Base-by-base conservation (phyloP, 495 filamentous ascomycete genomes). In the Entonaema liquescens region DNA sequence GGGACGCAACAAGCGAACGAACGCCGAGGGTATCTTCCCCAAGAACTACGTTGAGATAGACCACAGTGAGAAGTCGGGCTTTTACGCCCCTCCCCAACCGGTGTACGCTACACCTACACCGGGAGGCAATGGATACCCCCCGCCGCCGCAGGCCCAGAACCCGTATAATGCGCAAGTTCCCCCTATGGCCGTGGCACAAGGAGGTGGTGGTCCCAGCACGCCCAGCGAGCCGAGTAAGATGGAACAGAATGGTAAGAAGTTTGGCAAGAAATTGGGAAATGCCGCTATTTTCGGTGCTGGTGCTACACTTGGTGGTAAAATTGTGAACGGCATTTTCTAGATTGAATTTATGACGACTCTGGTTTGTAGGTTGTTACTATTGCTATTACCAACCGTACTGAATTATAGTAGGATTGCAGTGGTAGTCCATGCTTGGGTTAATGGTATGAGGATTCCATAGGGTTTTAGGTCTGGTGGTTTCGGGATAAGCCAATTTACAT, bases 241-340 rank as follows among this genome's bases (percentile, higher is more conserved):
- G 11, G 81, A 82, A 54, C 84, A 89, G 76, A 81, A 80, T 40
- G 89, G 86, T 8, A 92, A 68, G 21, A 68, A 68, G 31, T 87
- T 93, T 79, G 91, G 91, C 23, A 92, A 92, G 85, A 93, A 93
- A 82, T 62, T 93, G 69, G 89, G 89, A 11, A 90, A 89, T 74
- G 88, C 88, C n/a, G 89, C 90, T 15, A 91, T 92, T 68, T 93
- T 92, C 74, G 92, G 91, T 67, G 91, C 92, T 49, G 94, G 94
- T 74, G 94, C 94, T 65, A 96, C 95, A 4, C 88, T 98, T 66
- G 95, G 95, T 29, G 87, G 89, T 61, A 94, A 97, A 67, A 90
- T 98, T 75, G 95, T 98, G 61, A 96, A 97, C 77, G 88, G 89
- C 59, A 96, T 98, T 57, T 96, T 97, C 78, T 96, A 89, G 82